Percentiles rank a stretch among this genome's conserved stretches.
Conservation (phyloP, 805 yeast species). For the Saccharomycopsis sp. region DNA sequence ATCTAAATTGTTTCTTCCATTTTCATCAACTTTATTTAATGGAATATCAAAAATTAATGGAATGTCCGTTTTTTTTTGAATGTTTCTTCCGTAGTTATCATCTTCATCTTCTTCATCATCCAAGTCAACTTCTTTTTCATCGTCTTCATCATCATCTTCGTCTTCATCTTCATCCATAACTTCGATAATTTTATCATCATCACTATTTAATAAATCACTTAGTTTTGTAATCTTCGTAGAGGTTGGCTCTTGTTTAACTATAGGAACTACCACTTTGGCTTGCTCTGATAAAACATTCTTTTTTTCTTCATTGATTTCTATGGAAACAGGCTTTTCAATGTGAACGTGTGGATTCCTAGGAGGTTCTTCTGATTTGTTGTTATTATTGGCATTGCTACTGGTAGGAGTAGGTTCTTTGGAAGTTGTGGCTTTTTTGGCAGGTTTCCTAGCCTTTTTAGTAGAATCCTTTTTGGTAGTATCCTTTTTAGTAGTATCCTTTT, state of each 20-base stretch:
- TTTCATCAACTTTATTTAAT: constrained; percentile 30
- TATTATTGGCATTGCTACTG: no score
- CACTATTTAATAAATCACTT: constrained; percentile 11
- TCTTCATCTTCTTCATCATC: constrained; percentile 15
- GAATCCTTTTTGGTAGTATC: no score
- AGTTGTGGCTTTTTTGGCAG: no score
- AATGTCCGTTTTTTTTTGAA: constrained; percentile 27
- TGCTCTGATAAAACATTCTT: no score
- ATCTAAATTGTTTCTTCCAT: constrained; percentile 2
- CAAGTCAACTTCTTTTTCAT: constrained; percentile 10
- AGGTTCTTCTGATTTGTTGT: no score
- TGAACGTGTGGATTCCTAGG: no score
- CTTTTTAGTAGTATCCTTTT: neutral
- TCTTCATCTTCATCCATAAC: constrained; percentile 11
- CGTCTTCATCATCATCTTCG: constrained; percentile 10
- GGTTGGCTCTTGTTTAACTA: neutral
- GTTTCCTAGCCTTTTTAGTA: no score
- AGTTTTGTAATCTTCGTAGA: constrained; percentile 1
- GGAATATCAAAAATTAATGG: constrained; percentile 49
- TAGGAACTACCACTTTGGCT: neutral
- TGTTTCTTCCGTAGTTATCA: constrained; percentile 10
- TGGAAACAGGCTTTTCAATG: no score
- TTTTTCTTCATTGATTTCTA: no score
- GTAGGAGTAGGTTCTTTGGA: no score
- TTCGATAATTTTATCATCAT: constrained; percentile 7